A percentile compares a stretch with the other conserved stretches of the same genome.
Conservation (phyloP, 305 asterid genomes). For the Rubia peregrina region DNA sequence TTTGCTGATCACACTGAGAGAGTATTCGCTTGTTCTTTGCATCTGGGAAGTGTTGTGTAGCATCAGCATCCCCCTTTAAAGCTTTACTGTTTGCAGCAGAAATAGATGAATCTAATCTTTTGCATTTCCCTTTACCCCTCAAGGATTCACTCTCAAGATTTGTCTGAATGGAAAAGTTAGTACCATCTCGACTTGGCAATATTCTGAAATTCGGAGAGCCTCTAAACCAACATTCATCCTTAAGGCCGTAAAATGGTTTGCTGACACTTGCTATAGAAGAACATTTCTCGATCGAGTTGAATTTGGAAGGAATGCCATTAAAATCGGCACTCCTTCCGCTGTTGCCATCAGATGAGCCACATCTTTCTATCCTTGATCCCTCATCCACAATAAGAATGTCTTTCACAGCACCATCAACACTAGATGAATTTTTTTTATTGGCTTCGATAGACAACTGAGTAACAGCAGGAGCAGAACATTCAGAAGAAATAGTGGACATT, state of each 20-base stretch:
- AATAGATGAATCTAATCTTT: conserved; percentile 31
- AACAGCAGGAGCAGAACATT: conserved; percentile 51
- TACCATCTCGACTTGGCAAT: conserved; percentile 21
- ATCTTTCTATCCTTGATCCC: conserved; percentile 44
- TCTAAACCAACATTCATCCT: conserved; percentile 40
- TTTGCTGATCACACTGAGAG: conserved; percentile 24
- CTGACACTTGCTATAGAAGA: conserved; percentile 26
- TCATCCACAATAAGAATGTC: conserved; percentile 38
- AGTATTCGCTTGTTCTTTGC: conserved; percentile 23
- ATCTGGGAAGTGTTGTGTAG: conserved; percentile 23
- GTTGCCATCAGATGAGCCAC: conserved; percentile 51
- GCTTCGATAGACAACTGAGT: conserved; percentile 39
- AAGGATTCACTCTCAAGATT: conserved; percentile 26
- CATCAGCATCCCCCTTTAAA: conserved; percentile 25
- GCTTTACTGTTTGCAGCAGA: conserved; percentile 23
- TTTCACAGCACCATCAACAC: conserved; percentile 31
- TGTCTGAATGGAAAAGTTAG: conserved; percentile 35
- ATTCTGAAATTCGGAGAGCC: conserved; percentile 27
- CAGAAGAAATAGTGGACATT: conserved; percentile 40
- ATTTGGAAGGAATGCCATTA: conserved; percentile 30
- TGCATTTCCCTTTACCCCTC: conserved; percentile 39
- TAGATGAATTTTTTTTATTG: conserved; percentile 35
- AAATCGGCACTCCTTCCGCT: conserved; percentile 33
- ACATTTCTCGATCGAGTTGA: conserved; percentile 27
- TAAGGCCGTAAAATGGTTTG: conserved; percentile 33